Evolutionary conservation across 108 stramenopile species (phyloP), one percentile per base, ranked within the genome.

Genomic region (Skeletonema potamos): DNA sequence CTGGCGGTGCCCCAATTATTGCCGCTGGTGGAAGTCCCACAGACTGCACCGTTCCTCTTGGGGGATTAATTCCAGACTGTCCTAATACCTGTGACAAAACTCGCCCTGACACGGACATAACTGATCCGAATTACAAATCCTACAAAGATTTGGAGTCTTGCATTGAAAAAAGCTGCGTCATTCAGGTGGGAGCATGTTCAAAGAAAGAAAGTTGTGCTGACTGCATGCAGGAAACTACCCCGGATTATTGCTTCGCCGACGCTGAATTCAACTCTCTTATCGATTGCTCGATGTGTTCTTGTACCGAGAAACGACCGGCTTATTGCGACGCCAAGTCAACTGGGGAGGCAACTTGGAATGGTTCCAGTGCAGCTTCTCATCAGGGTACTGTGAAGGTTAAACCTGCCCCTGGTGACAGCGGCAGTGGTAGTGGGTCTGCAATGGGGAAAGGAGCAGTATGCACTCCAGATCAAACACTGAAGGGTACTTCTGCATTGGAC

Each of bases 281-380:
- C 24, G 91, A 92, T 61, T 95, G 94, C 62, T 79, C 88, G 54
- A 69, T 92, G 75, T 95, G 94, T 51, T 63, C 79, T n/a, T 95
- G 94, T 69, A 83, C 89, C 32, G 87, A 87, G 46, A 68, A 44
- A 39, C 71, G 77, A 24, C 81, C 81, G 30, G 64, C 74, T 7
- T 90, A 79, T 67, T 94, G 93, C 64, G 68, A 79, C 54, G 61
- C 70, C 51, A 87, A 90, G 69, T 58, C 64, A 11, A 76, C 84
- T 11, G 39, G 68, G 2, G 61, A 48, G n/a, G 64, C 29, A 15
- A 9, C 68, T 9, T 58, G 33, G 11, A 60, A 66, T 44, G 79
- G 79, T 4, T 80, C 79, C 3, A 69, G 68, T 33, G 72, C 79
- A 6, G 72, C 79, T 11, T 58, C 72, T 4, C 79, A 80, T 27